Percentiles rank a stretch among this genome's conserved stretches.
Evolutionary conservation across 2,329 filamentous ascomycete species (phyloP).

Genomic region (Xylaria sp.): DNA sequence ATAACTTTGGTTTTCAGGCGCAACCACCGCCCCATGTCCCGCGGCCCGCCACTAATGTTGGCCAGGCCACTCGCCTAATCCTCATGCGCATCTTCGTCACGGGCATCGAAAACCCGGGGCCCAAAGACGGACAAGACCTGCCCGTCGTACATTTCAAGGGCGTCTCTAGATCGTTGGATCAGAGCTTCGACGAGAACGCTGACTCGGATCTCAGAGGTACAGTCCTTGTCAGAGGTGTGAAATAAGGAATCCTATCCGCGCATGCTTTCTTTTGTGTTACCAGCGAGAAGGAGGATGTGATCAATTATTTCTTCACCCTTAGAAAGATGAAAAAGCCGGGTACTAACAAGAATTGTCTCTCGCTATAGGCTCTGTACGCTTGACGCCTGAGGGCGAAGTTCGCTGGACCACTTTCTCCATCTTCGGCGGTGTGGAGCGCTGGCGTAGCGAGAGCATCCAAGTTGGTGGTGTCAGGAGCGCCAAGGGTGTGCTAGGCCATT

Average conservation of each 20-base stretch:
- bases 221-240: slow-evolving; percentile 45
- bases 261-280: neutral
- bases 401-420: slow-evolving; percentile 78
- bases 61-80: slow-evolving; percentile 77
- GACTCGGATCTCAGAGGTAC: slow-evolving; percentile 73
- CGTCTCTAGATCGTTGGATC: slow-evolving; percentile 69
- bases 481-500: slow-evolving; percentile 77
- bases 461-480: slow-evolving; percentile 73
- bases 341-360: slow-evolving; percentile 21
- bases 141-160: slow-evolving; percentile 78
- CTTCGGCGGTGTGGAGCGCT: slow-evolving; percentile 72
- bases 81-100: slow-evolving; percentile 74
- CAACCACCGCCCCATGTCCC: slow-evolving; percentile 56
- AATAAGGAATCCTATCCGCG: slow-evolving; percentile 9
- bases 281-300: neutral
- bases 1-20: slow-evolving; percentile 70
- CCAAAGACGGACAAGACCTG: slow-evolving; percentile 65
- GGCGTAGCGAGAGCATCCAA: slow-evolving; percentile 82
- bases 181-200: slow-evolving; percentile 74
- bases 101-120: slow-evolving; percentile 67
- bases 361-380: slow-evolving; percentile 66
- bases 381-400: slow-evolving; percentile 77
- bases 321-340: slow-evolving; percentile 10
- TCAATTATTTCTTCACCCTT: neutral
- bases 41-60: slow-evolving; percentile 65